Evolutionary conservation across 805 yeast species (phyloP), one percentile per base, ranked within the genome.

Genomic region (Alloascoidea hylecoeti): DNA sequence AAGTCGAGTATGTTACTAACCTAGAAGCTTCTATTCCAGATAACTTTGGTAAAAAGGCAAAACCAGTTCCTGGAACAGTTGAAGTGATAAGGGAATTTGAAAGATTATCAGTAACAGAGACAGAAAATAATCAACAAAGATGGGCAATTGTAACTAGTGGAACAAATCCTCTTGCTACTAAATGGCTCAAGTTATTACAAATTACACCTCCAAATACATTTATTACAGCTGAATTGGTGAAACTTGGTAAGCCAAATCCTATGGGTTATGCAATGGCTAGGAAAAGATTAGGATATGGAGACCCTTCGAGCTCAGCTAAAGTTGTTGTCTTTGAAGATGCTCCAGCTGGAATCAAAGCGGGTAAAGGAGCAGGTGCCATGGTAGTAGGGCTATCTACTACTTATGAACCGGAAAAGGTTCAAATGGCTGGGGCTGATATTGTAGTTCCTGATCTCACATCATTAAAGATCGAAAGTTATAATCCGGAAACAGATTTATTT

Each of bases 121-220:
- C 37, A 5, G 27, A 14, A 16, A 14, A 15, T 18, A 16, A 13
- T 47, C 46, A 14, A 43, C 64, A 63, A 52, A 75, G 74, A 60
- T 84, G 94, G 85, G 89, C 88, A 40, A 79, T 84, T 51, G 94
- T 85, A 45, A 84, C 95, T 18, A 75, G 85, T 37, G 95, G 94
- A 48, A 78, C 88, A 41, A 65, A 68, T 45, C 77, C 72, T 28
- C 68, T 84, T 65, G 94, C 94, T 40, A 64, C 74, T 49, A 72
- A 77, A 48, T 84, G 94, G 92, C 74, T 84, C 55, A 64, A 68
- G 47, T 70, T 80, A 56, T 65, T 81, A 52, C 68, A 70, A 37
- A 60, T 66, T 38, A 65, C 66, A 40, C 64, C 66, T 55, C 95
- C 95, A 37, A 72, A 77, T 46, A 69, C 74, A 35, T 84, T 84